Evolutionary conservation across 1,284 basidiomycete species (phyloP), one percentile per base, ranked within the genome.

Genomic region (Athelia psychrophila): DNA sequence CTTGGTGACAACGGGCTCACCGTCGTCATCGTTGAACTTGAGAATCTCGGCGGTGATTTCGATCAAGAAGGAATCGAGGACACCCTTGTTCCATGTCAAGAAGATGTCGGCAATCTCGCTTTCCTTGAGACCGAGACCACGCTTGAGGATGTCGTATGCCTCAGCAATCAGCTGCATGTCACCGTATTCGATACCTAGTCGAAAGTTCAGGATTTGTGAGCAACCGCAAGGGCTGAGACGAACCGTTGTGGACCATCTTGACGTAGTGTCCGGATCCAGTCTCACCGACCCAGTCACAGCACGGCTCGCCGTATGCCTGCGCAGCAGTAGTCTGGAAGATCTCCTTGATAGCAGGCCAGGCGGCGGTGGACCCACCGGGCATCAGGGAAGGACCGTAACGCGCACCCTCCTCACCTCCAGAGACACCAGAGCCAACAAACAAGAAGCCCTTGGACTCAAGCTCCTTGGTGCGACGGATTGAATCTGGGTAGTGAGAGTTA

Each of bases 111-210:
- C 89, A 61, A 97, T 96, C 74, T 98, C 95, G 58, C 80, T 78
- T 65, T 94, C 91, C 36, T 69, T 54, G 56, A 97, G 79, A 58
- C 88, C 93, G 63, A 99, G 88, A 61, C 96, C 97, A 63, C 93
- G 91, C 73, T 96, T 97, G 69, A 99, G 88, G 73, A 99, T 98
- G 71, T 98, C 95, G 72, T 97, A 98, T 18, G 91, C 94, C 77
- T 99, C 97, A 60, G 94, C 92, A 64, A 99, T 99, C 69, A 99
- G 80, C 75, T 99, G 97, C 97, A 99, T 99, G 78, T 99, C 97
- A 75, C 97, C 97, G 74, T 99, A 99, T 75, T 98, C 95, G 72
- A 98, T 98, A 79, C 94, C 89, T 91, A 61, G 54, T 47, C 24
- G 25, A 42, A 36, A 48, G 38, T 52, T 44, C 52, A 59, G 56